Evolutionary conservation across 805 yeast species (phyloP), one percentile per base, ranked within the genome.

Genomic region (Candida coleopterorum): DNA sequence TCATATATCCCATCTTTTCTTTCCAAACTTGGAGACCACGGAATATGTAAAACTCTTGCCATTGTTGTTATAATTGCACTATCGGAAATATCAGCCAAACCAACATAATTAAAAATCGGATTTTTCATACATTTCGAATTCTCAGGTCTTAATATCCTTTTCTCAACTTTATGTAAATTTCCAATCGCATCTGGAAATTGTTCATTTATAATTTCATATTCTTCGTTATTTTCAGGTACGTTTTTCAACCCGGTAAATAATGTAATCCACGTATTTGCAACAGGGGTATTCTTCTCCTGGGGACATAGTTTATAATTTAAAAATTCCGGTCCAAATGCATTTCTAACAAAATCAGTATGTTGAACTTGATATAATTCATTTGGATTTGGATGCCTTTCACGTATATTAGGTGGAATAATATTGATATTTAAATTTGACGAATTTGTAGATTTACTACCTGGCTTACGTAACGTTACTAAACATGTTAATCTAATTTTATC

Each of bases 401-500:
- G 50, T 10, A 54, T 36, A 2, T 34, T 22, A 4, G 60, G 55
- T 6, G 47, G 48, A 12, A 44, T 41, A 10, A 49, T 29, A 12
- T 45, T 43, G 6, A 42, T 15, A 31, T 42, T 44, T 24, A 38
- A 5, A 9, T 34, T 17, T 24, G 31, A 28, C 9, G 14, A 15
- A 23, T 34, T 28, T 18, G 20, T 12, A 8, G 29, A 8, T n/a
- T 32, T 40, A 2, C 34, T 37, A 16, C 41, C 46, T 32, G 42
- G 37, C 30, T 41, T 47, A 15, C 49, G 44, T 41, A 79, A 62
- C 5, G 77, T 61, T 10, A 79, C 64, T 29, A 72, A 62, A 2
- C 83, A 74, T 3, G 70, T 66, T 48, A 72, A 79, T 10, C 75
- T 67, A 25, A 77, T 47, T 23, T 60, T 56, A 9, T 70, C 77